Conservation (phyloP, 352 stramenopile genomes). For the Saprolegnia diclina region DNA sequence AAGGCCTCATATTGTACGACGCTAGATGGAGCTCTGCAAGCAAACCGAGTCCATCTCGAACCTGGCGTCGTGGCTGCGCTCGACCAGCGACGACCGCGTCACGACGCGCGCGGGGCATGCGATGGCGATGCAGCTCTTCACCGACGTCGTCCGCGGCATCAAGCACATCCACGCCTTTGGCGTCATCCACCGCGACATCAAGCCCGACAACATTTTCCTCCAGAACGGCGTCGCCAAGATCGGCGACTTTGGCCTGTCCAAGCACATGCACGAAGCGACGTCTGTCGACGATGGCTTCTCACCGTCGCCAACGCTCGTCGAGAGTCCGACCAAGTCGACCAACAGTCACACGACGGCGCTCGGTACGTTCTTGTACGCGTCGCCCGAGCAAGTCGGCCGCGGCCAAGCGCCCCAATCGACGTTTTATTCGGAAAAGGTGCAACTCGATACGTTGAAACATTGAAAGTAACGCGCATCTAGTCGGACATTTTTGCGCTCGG, state of each 20-base stretch:
- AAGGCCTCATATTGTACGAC: slow-evolving; percentile 41
- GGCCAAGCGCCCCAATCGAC: slow-evolving; percentile 41
- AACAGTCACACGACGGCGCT: slow-evolving; percentile 72
- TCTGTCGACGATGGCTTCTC: not conserved
- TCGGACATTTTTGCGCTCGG: slow-evolving; percentile 81
- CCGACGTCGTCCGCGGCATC: slow-evolving; percentile 58
- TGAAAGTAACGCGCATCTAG: slow-evolving; percentile 46
- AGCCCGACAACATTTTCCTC: slow-evolving; percentile 74
- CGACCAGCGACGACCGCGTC: slow-evolving; percentile 47
- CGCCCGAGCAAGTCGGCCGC: slow-evolving; percentile 76
- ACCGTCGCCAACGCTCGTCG: slow-evolving; percentile 26
- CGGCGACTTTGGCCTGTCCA: slow-evolving; percentile 63
- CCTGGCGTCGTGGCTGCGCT: slow-evolving; percentile 61
- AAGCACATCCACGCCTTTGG: slow-evolving; percentile 68
- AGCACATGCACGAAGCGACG: slow-evolving; percentile 30
- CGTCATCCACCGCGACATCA: slow-evolving; percentile 70
- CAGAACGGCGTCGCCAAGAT: slow-evolving; percentile 56
- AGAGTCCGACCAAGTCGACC: slow-evolving; percentile 31
- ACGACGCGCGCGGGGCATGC: slow-evolving; percentile 43
- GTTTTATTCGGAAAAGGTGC: slow-evolving; percentile 46
- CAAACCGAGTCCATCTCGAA: slow-evolving; percentile 49
- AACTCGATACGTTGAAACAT: not conserved
- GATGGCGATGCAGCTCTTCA: slow-evolving; percentile 57
- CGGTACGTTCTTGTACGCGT: slow-evolving; percentile 79
- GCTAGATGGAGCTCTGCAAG: slow-evolving; percentile 13